These are phyloP conservation scores for Salix udensis DNA, from an alignment of 345 rosid genomes.

Conservation along the genomic window DNA sequence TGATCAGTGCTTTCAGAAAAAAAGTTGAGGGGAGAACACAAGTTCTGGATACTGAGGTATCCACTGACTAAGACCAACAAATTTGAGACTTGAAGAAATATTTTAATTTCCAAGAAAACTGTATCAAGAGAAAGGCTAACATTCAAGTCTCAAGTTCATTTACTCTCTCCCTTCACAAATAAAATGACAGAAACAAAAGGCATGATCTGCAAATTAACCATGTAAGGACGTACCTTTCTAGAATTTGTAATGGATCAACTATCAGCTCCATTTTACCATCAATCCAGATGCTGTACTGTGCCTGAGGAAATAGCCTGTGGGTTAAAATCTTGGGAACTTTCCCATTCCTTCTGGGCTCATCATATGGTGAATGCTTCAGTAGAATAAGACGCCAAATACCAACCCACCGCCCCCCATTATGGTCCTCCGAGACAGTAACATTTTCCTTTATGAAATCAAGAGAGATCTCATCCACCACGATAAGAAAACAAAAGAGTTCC, in stretches of 20 bases:
- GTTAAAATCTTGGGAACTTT: conserved; percentile 95
- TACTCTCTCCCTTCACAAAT: neutral
- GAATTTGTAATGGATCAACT: conserved; percentile 78
- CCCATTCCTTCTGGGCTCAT: conserved; percentile 95
- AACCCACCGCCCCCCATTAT: conserved; percentile 73
- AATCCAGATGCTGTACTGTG: conserved; percentile 96
- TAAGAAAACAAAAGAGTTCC: conserved; percentile 84
- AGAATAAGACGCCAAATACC: conserved; percentile 91
- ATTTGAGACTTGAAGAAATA: too few species aligned
- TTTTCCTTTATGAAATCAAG: conserved; percentile 58
- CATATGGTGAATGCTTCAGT: conserved; percentile 80
- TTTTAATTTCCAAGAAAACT: neutral
- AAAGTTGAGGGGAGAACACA: neutral
- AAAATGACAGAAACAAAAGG: neutral
- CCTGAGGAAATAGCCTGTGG: conserved; percentile 90
- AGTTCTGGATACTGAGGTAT: neutral
- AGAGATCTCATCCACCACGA: conserved; percentile 85
- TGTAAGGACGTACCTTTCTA: conserved; percentile 63
- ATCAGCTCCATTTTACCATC: conserved; percentile 98
- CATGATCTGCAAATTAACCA: neutral
- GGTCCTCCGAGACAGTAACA: conserved; percentile 60
- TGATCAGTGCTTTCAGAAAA: neutral
- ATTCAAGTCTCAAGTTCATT: neutral
- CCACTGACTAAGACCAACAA: neutral
- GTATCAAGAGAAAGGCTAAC: neutral